Percentiles rank a stretch among this genome's conserved stretches.
phyloP scores from a whole-genome alignment of 2,329 filamentous ascomycete genomes.

The Nakataea oryzae region DNA sequence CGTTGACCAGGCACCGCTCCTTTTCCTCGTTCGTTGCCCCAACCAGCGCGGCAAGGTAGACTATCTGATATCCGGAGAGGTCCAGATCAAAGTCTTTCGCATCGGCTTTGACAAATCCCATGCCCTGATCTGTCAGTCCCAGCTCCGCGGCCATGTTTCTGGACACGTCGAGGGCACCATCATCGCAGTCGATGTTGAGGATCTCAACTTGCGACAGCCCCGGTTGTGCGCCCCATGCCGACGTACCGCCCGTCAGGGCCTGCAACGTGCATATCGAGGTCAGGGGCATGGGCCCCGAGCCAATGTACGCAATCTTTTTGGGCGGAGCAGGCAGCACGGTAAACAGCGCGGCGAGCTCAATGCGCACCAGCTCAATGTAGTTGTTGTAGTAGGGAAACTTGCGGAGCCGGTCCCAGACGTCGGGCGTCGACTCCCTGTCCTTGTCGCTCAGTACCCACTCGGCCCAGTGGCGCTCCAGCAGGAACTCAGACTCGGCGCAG shows the following conservation, averaged over 20 bases:
- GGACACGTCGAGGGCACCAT: background rate
- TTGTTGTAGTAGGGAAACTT: constrained; percentile 37
- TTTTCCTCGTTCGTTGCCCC: constrained; percentile 30
- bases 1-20: constrained; percentile 21
- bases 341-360: constrained; percentile 31
- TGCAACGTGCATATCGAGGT: constrained; percentile 32
- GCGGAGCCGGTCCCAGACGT: constrained; percentile 14
- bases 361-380: constrained; percentile 33
- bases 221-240: constrained; percentile 3
- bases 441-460: constrained; percentile 17
- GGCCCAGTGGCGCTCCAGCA: constrained; percentile 33
- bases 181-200: constrained; percentile 1
- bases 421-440: constrained; percentile 7
- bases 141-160: background rate
- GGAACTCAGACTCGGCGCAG: constrained; percentile 31
- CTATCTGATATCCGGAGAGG: constrained; percentile 28
- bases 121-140: background rate
- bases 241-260: constrained; percentile 14
- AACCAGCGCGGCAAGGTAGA: constrained; percentile 39
- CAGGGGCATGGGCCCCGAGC: constrained; percentile 37
- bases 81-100: constrained; percentile 6
- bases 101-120: constrained; percentile 18
- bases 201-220: background rate
- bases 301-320: constrained; percentile 32
- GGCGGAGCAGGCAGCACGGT: constrained; percentile 20